Conservation (phyloP, 2,329 filamentous ascomycete species). For the Ophiostoma tasmaniense region DNA sequence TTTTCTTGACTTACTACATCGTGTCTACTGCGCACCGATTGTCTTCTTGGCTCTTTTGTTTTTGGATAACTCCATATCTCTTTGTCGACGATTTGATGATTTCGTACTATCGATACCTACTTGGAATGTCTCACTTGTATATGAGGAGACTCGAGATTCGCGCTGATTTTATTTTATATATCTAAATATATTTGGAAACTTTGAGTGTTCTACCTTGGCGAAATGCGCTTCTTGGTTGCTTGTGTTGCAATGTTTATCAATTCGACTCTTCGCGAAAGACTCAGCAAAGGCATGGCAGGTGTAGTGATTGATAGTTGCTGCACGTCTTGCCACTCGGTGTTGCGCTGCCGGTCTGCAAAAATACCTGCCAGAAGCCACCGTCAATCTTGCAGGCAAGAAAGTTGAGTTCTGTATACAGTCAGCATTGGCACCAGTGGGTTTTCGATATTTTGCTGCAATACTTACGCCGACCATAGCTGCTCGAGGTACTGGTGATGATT, state of each 20-base stretch:
- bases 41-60: neutral
- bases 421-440: neutral
- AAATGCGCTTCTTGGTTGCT: neutral
- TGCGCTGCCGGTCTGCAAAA: constrained; percentile 44
- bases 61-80: constrained; percentile 8
- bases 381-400: constrained; percentile 28
- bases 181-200: neutral
- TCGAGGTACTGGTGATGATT: constrained; percentile 37
- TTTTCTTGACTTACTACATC: constrained; percentile 6
- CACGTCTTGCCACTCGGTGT: constrained; percentile 41
- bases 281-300: constrained; percentile 43
- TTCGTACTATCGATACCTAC: constrained; percentile 2
- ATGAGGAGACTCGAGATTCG: neutral
- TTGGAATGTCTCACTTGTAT: constrained; percentile 1
- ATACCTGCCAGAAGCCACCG: constrained; percentile 41
- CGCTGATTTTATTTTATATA: neutral
- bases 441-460: constrained; percentile 31
- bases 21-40: neutral
- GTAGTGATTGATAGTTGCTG: constrained; percentile 47
- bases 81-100: constrained; percentile 3
- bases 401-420: neutral
- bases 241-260: neutral
- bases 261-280: neutral
- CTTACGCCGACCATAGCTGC: constrained; percentile 36
- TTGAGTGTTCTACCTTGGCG: neutral